phyloP scores from a whole-genome alignment of 2,329 filamentous ascomycete species.

The Beauveria medogensis region DNA sequence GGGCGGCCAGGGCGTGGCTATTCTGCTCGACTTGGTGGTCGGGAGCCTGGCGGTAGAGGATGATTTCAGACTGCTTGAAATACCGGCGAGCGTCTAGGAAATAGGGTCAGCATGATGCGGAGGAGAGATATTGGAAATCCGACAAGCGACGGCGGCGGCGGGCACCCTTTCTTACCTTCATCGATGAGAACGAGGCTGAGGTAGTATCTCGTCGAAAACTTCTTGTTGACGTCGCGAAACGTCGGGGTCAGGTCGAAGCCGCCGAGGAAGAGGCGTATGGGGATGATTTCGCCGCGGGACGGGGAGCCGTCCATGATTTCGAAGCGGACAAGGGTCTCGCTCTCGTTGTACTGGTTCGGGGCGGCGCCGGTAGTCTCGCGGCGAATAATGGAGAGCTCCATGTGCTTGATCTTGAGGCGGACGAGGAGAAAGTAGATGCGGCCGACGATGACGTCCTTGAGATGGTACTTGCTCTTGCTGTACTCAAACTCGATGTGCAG shows the following conservation, averaged over 20 bases:
- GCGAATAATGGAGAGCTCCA: constrained; percentile 97
- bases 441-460: constrained; percentile 98
- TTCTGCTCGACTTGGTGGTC: constrained; percentile 37
- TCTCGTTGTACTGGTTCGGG: constrained; percentile 99
- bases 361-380: constrained; percentile 93
- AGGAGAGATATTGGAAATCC: background rate
- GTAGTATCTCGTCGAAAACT: constrained; percentile 97
- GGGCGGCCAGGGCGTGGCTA: constrained; percentile 30
- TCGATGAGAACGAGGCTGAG: constrained; percentile 92
- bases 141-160: background rate
- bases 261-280: constrained; percentile 91
- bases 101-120: background rate
- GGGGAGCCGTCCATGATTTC: constrained; percentile 99
- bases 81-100: constrained; percentile 79
- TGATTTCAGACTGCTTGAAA: constrained; percentile 99
- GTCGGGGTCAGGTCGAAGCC: constrained; percentile 97
- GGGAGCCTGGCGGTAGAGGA: constrained; percentile 78
- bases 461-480: constrained; percentile 97
- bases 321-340: constrained; percentile 93
- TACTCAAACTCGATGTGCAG: constrained; percentile 99
- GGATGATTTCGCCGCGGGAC: constrained; percentile 87
- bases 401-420: constrained; percentile 97
- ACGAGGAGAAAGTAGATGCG: constrained; percentile 98
- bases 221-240: constrained; percentile 99
- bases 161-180: constrained; percentile 54